Evolutionary conservation across 2,329 filamentous ascomycete species (phyloP), one percentile per base, ranked within the genome.

Genomic region (Neonectria faginata): DNA sequence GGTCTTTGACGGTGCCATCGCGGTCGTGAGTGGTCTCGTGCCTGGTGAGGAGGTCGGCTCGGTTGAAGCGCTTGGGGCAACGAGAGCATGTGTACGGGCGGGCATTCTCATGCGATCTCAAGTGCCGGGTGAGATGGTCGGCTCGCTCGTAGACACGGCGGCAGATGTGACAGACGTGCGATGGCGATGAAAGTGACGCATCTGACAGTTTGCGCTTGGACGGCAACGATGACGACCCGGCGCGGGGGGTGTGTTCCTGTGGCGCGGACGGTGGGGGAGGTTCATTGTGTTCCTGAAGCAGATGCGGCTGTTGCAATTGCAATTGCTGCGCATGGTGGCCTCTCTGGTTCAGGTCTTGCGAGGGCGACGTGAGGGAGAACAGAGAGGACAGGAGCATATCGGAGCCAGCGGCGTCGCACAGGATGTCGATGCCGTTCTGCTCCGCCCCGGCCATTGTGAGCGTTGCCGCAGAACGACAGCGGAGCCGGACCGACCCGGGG

Each of bases 401-500:
- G 31, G 71, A 73, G 60, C 71, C 71, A 42, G 71, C 71, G 56
- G 71, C 71, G 68, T 73, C 71, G 57, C 71, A 73, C 51, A 73
- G 65, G 51, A 73, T 73, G 60, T 73, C 71, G 51, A 73, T 73
- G 44, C 71, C 71, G 68, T 73, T 73, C 59, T 73, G 71, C 60
- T 71, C 71, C 18, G 71, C 57, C 54, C 69, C 60, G 27, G 71
- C 62, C 71, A 73, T 73, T 50, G 57, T 69, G 57, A 52, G 62
- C 66, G 47, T 16, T 57, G 63, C 58, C 45, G 50, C 31, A 54
- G 48, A 41, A 57, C 48, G 60, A 55, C 55, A 31, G 58, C 53
- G 31, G 51, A 45, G 41, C 55, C 60, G 64, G 54, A 27, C 64
- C 58, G 68, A 25, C 25, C 25, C 25, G 25, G 25, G 61, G 51